These are phyloP conservation scores for Exserohilum rostratum DNA, from an alignment of 2,329 filamentous ascomycete species.

Conservation along the genomic window DNA sequence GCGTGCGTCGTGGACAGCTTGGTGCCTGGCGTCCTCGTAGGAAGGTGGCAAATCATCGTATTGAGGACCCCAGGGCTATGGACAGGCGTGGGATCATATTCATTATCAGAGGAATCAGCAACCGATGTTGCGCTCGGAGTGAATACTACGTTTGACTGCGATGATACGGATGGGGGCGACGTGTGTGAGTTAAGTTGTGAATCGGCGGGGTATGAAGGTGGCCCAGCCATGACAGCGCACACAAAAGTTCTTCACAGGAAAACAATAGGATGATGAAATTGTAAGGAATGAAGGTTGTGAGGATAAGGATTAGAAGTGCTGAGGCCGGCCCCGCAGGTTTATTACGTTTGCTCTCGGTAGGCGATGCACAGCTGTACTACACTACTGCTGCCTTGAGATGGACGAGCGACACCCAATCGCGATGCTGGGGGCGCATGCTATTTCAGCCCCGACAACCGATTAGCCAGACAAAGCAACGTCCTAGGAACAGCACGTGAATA, in stretches of 20 bases:
- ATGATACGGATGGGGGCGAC: constrained; percentile 23
- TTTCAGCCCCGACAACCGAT: not conserved
- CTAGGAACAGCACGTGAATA: not conserved
- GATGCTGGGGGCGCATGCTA: constrained; percentile 6
- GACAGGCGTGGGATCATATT: constrained; percentile 39
- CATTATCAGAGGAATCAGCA: constrained; percentile 41
- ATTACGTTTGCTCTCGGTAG: constrained; percentile 1
- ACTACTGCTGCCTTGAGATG: constrained; percentile 20
- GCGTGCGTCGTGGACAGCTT: constrained; percentile 37
- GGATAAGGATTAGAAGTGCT: not conserved
- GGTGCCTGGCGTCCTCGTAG: constrained; percentile 45
- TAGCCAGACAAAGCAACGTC: not conserved
- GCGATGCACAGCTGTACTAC: constrained; percentile 7
- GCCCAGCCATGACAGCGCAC: constrained; percentile 30
- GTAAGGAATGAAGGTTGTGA: not conserved
- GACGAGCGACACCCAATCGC: constrained; percentile 14
- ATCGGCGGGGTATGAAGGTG: constrained; percentile 16
- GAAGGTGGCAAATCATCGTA: constrained; percentile 48
- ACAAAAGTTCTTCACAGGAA: not conserved
- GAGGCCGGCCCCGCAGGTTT: constrained; percentile 5
- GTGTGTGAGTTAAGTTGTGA: constrained; percentile 14
- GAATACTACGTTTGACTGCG: constrained; percentile 24
- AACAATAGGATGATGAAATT: not conserved
- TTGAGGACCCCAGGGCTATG: constrained; percentile 41
- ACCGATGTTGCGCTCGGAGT: constrained; percentile 39